These are phyloP conservation scores for Fremontodendron californicum DNA, from an alignment of 345 rosid species.

Conservation along the genomic window DNA sequence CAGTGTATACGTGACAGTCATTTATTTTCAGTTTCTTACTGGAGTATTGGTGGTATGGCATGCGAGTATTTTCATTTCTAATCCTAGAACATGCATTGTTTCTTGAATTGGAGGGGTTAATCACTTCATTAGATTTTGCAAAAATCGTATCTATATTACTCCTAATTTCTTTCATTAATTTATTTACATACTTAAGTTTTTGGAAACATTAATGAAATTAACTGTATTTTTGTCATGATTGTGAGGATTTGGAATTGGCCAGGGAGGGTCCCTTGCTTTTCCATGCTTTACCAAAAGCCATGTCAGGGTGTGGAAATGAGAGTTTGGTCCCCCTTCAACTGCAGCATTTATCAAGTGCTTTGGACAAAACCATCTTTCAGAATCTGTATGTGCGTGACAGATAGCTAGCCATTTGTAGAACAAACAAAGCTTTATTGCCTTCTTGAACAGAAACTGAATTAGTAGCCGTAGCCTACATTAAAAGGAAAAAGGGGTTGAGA, in stretches of 20 bases:
- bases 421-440: not conserved
- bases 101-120: not conserved
- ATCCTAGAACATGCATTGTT: not conserved
- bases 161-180: not conserved
- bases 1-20: not conserved
- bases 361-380: not conserved
- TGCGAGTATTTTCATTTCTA: not conserved
- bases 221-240: not conserved
- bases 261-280: not conserved
- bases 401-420: not conserved
- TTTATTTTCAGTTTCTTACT: not conserved
- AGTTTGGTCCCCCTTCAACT: not conserved
- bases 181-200: not conserved
- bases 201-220: not conserved
- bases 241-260: not conserved
- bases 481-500: not conserved
- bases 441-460: not conserved
- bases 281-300: not conserved
- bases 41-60: not conserved
- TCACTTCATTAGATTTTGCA: not conserved
- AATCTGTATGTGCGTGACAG: not conserved
- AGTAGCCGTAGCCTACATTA: not conserved
- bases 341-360: not conserved
- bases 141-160: not conserved
- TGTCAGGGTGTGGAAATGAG: not conserved